Percentiles rank a stretch among this genome's conserved stretches.
Evolutionary conservation across 2,329 filamentous ascomycete species (phyloP).

Genomic region (Penicillium sumatraense): DNA sequence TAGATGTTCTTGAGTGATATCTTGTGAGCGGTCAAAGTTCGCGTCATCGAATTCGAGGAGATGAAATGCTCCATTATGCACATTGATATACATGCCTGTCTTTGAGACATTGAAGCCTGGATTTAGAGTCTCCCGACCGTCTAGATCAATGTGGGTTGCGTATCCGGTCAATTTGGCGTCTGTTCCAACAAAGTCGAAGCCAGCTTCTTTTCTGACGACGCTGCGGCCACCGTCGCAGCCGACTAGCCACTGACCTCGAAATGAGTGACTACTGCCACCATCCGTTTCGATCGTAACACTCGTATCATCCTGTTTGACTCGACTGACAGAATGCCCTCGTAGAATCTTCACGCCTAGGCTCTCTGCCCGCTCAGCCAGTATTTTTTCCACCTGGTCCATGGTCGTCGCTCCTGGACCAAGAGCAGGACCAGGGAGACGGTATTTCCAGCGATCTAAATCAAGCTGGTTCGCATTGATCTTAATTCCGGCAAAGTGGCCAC

Average conservation of each 20-base stretch:
- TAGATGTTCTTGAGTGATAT: conserved; percentile 13
- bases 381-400: conserved; percentile 7
- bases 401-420: background rate
- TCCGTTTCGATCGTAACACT: conserved; percentile 8
- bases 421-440: background rate
- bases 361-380: conserved; percentile 2
- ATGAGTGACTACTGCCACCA: conserved; percentile 11
- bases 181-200: conserved; percentile 44
- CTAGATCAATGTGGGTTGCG: conserved; percentile 37
- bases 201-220: conserved; percentile 42
- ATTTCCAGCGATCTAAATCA: conserved; percentile 11
- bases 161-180: conserved; percentile 44
- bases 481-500: conserved; percentile 37
- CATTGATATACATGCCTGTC: conserved; percentile 10
- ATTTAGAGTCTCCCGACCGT: conserved; percentile 23
- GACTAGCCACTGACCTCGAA: conserved; percentile 43
- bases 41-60: conserved; percentile 15
- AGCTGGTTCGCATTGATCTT: conserved; percentile 23
- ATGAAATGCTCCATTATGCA: conserved; percentile 2
- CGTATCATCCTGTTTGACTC: background rate
- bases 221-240: conserved; percentile 52
- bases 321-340: background rate
- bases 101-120: conserved; percentile 6
- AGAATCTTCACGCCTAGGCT: conserved; percentile 9
- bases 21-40: conserved; percentile 1